Evolutionary conservation across 1,284 basidiomycete species (phyloP).

Genomic region (Sporisorium exsertum): DNA sequence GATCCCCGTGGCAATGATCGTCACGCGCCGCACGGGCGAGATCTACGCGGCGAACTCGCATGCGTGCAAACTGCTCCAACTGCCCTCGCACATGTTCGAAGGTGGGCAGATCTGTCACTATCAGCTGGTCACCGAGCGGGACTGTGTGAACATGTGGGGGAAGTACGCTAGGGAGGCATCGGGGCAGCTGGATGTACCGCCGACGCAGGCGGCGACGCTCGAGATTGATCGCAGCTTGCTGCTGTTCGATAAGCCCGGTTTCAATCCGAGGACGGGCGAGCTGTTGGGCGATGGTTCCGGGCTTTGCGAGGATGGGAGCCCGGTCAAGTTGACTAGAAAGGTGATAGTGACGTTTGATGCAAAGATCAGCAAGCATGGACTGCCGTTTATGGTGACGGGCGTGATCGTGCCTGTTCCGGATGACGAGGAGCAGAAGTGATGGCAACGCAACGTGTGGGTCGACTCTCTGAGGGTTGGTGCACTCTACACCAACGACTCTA

Average conservation of each 20-base stretch:
- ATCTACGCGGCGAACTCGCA: slow-evolving; percentile 50
- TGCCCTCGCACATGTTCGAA: slow-evolving; percentile 38
- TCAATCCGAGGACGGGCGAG: slow-evolving; percentile 42
- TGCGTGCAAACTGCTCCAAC: slow-evolving; percentile 26
- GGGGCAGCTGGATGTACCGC: slow-evolving; percentile 16
- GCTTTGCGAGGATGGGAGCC: slow-evolving; percentile 26
- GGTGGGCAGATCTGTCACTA: slow-evolving; percentile 50
- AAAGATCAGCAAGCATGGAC: slow-evolving; percentile 43
- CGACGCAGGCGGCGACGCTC: slow-evolving; percentile 15
- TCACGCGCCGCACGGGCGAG: slow-evolving; percentile 44
- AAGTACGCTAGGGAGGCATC: slow-evolving; percentile 27
- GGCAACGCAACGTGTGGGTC: too few species aligned
- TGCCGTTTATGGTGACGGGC: slow-evolving; percentile 38
- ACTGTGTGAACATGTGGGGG: slow-evolving; percentile 40
- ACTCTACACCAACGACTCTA: too few species aligned
- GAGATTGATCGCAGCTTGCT: slow-evolving; percentile 43
- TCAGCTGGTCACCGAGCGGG: slow-evolving; percentile 36
- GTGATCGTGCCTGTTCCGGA: slow-evolving; percentile 28
- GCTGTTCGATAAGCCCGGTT: slow-evolving; percentile 38
- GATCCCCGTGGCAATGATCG: slow-evolving; percentile 39
- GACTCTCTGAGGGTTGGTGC: too few species aligned
- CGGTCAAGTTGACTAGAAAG: slow-evolving; percentile 11
- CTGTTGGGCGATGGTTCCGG: slow-evolving; percentile 23
- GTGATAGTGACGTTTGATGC: slow-evolving; percentile 44
- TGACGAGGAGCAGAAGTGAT: neutral